Evolutionary conservation across 768 basidiomycete species (phyloP).

Genomic region (Sporobolomyces pararoseus): DNA sequence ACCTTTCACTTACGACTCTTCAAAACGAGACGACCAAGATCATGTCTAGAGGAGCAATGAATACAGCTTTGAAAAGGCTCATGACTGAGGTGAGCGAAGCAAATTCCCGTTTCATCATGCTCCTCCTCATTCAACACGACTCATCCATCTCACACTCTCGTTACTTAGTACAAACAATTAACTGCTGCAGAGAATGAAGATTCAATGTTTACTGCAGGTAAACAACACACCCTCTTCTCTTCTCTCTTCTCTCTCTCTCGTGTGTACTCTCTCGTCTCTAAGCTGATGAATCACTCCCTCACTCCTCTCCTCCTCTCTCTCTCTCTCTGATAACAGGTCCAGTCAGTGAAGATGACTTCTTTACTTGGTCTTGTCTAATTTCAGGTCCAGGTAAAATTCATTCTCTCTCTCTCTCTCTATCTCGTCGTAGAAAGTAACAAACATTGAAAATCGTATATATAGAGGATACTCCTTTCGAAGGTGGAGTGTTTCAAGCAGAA

Average conservation of each 20-base stretch:
- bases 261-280: not conserved
- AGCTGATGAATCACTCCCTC: too few species aligned
- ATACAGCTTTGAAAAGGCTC: constrained; percentile 75
- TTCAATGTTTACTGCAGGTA: constrained; percentile 89
- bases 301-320: too few species aligned
- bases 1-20: not conserved
- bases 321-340: constrained; percentile 42
- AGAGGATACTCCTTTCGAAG: constrained; percentile 58
- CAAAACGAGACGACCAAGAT: not conserved
- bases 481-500: constrained; percentile 86
- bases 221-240: constrained; percentile 46
- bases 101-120: too few species aligned
- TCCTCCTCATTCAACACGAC: not conserved
- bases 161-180: constrained; percentile 50
- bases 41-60: constrained; percentile 10
- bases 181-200: constrained; percentile 53
- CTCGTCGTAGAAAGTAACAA: not conserved
- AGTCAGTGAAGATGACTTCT: constrained; percentile 74
- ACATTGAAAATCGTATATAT: not conserved
- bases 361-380: constrained; percentile 99
- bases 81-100: constrained; percentile 65
- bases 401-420: constrained; percentile 15
- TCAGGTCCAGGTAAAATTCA: constrained; percentile 92
- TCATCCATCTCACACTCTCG: not conserved
- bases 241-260: not conserved